Conservation (phyloP, 2,329 filamentous ascomycete species). For the Thelonectria olida region DNA sequence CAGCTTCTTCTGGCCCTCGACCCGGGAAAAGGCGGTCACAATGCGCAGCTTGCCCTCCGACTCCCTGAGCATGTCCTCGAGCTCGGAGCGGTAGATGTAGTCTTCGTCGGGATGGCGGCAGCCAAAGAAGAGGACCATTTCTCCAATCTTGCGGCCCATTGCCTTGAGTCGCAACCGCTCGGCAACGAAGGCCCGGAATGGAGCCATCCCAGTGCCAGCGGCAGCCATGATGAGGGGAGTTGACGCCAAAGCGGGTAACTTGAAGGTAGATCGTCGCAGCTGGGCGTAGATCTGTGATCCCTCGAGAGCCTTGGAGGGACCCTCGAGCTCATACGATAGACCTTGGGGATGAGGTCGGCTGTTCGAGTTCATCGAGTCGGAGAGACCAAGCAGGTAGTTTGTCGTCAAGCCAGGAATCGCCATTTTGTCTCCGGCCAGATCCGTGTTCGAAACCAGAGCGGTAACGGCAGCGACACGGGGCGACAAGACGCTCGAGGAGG, state of each 20-base stretch:
- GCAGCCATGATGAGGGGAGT: constrained; percentile 60
- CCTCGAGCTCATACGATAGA: constrained; percentile 9
- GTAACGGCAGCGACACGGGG: constrained; percentile 9
- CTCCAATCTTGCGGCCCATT: constrained; percentile 22
- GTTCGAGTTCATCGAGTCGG: constrained; percentile 3
- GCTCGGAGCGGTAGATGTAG: constrained; percentile 17
- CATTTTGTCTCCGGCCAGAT: not conserved
- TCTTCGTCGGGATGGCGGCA: constrained; percentile 17
- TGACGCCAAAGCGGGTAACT: constrained; percentile 49
- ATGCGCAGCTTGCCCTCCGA: constrained; percentile 20
- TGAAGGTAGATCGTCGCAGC: constrained; percentile 48
- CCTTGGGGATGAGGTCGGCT: constrained; percentile 1
- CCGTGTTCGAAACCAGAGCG: constrained; percentile 16
- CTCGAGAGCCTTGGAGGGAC: constrained; percentile 4
- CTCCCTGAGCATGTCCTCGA: constrained; percentile 16
- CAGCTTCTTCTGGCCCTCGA: constrained; percentile 16
- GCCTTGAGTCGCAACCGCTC: constrained; percentile 15
- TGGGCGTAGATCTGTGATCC: constrained; percentile 18
- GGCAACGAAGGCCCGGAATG: constrained; percentile 35
- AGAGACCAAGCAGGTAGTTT: constrained; percentile 30
- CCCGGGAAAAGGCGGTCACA: constrained; percentile 16
- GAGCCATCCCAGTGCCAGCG: constrained; percentile 57
- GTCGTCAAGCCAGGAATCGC: constrained; percentile 26
- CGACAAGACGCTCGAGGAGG: constrained; percentile 55
- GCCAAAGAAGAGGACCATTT: constrained; percentile 24